Conservation (phyloP, 2,329 filamentous ascomycete genomes). For the Colletotrichum phormii region DNA sequence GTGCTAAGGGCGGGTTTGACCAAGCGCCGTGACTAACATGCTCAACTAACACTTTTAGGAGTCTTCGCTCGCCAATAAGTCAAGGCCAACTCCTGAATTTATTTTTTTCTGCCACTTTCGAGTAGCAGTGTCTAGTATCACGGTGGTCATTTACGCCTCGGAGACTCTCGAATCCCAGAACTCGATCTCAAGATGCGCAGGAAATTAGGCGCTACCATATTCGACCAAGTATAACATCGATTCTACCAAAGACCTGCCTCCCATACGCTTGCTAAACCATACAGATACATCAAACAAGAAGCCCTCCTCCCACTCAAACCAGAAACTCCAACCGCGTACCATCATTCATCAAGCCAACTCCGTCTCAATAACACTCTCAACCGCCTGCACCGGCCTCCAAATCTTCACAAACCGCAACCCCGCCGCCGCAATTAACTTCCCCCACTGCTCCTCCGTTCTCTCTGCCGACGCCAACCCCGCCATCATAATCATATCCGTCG, state of each 20-base stretch:
- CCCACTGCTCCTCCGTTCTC: slow-evolving; percentile 47
- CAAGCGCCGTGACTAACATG: background rate
- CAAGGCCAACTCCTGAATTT: background rate
- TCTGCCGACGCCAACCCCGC: slow-evolving; percentile 45
- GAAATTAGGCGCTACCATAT: background rate
- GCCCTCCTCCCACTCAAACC: background rate
- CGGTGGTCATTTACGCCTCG: background rate
- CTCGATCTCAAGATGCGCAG: background rate
- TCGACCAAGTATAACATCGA: background rate
- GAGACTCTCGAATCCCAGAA: background rate
- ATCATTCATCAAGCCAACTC: slow-evolving; percentile 35
- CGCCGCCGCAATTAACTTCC: slow-evolving; percentile 40
- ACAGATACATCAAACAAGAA: background rate
- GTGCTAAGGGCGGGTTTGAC: too few relatives aligned
- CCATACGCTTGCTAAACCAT: background rate
- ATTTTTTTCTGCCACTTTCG: background rate
- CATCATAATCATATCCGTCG: slow-evolving; percentile 51
- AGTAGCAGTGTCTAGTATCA: background rate
- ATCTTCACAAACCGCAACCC: slow-evolving; percentile 46
- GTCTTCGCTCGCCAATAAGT: background rate
- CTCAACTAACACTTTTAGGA: background rate
- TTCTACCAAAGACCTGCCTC: background rate
- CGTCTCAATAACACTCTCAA: slow-evolving; percentile 46
- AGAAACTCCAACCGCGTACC: background rate
- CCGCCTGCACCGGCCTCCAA: slow-evolving; percentile 42